Evolutionary conservation across 73 alveolate genomes (phyloP).

Genomic region (Stentor roeselii): DNA sequence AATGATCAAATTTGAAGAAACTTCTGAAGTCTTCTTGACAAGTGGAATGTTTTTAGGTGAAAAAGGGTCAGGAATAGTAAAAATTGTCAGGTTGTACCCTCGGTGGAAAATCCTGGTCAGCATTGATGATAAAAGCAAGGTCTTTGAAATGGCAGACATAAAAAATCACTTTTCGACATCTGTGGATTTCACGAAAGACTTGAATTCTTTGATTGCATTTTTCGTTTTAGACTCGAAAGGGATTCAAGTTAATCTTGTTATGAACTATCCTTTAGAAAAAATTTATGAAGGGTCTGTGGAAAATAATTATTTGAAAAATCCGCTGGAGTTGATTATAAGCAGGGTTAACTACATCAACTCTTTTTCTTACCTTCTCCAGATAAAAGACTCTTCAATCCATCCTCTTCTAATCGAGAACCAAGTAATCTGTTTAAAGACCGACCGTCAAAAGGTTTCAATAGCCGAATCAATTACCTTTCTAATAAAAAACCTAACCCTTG

Average conservation of each 20-base stretch:
- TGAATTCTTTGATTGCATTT: background rate
- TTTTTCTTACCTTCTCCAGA: too few relatives aligned
- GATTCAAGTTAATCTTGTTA: background rate
- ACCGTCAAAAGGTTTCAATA: too few relatives aligned
- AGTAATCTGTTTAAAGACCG: too few relatives aligned
- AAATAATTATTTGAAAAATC: background rate
- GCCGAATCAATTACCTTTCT: too few relatives aligned
- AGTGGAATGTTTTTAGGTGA: background rate
- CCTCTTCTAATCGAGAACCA: too few relatives aligned
- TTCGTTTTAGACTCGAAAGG: background rate
- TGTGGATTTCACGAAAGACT: background rate
- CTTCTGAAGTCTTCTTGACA: background rate
- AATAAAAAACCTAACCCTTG: too few relatives aligned
- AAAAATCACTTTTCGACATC: too few relatives aligned
- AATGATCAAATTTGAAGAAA: background rate
- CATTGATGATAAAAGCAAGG: background rate
- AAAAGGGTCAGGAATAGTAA: background rate
- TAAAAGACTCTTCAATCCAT: too few relatives aligned
- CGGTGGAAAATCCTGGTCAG: background rate
- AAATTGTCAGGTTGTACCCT: background rate
- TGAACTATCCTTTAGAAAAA: background rate
- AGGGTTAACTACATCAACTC: too few relatives aligned
- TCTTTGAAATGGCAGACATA: conserved; percentile 2
- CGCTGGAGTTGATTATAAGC: background rate
- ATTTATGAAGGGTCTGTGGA: background rate